Evolutionary conservation across 2,329 filamentous ascomycete species (phyloP), one percentile per base, ranked within the genome.

Genomic region (Uncinocarpus reesii): DNA sequence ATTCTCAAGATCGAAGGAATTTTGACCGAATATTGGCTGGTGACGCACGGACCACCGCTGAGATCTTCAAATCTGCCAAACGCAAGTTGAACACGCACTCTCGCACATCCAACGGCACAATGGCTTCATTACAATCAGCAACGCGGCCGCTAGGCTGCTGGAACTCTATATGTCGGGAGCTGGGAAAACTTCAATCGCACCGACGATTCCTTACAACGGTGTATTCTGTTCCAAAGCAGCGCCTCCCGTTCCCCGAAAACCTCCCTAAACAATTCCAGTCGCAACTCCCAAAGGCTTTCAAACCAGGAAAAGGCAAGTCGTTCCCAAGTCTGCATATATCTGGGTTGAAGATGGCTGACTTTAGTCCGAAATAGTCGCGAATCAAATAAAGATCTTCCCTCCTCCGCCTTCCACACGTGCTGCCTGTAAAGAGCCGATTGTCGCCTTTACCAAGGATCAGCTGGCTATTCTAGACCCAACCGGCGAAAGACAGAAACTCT

Each of bases 391-490:
- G 58, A 62, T 70, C 55, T 64, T 68, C 58, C 75, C 76, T 3
- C 74, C 78, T 10, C 68, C 76, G 10, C 73, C 76, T 28, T 77
- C 79, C 7, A 67, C 77, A 43, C 70, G 72, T 49, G 67, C 72
- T 49, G 47, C 43, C 7, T 71, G 66, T 61, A 69, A 68, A 58
- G 75, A 88, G 60, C 83, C 88, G 18, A 70, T 96, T 60, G 72
- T 73, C 31, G 66, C 76, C 50, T 74, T 94, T 58, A 81, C 81
- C 57, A 65, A 75, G 44, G 69, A 78, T 48, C 86, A 94, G 69
- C 76, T 94, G 60, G 63, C 75, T 34, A 66, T 76, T 35, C 84
- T 95, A 60, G 92, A 98, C 68, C 87, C 88, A 3, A 87, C 81
- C 1, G 88, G 88, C 42, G 81, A 84, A 45, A 84, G 90, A 52